Evolutionary conservation across 495 filamentous ascomycete genomes (phyloP).

Genomic region (Podospora australis): DNA sequence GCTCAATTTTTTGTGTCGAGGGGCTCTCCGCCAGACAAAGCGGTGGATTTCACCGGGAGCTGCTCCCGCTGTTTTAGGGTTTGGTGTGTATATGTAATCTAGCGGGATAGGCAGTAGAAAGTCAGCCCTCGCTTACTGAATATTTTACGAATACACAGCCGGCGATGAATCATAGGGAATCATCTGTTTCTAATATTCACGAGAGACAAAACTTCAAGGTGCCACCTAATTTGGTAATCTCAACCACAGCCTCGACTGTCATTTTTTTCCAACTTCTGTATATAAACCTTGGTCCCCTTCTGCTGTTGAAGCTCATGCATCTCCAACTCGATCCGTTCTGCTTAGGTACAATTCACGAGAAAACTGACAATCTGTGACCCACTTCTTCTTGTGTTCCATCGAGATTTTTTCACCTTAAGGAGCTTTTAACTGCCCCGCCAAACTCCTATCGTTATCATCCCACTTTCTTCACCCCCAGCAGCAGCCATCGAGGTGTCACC

Average conservation of each 20-base stretch:
- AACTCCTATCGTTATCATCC: constrained; percentile 7
- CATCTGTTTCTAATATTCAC: neutral
- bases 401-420: no score
- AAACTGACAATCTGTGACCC: no score
- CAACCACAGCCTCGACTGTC: no score
- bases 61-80: constrained; percentile 22
- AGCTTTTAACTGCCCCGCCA: constrained; percentile 13
- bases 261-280: neutral
- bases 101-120: neutral
- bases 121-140: no score
- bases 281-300: neutral
- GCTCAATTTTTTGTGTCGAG: constrained; percentile 29
- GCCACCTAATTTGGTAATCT: neutral
- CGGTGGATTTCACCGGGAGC: constrained; percentile 13
- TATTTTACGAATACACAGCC: neutral
- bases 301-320: neutral
- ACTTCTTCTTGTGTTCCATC: no score
- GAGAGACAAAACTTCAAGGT: neutral
- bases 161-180: neutral
- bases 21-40: constrained; percentile 10
- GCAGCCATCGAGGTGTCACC: constrained; percentile 15
- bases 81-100: constrained; percentile 13
- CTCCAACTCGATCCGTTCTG: no score
- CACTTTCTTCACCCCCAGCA: constrained; percentile 12
- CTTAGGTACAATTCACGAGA: no score